Conservation (phyloP, 352 stramenopile species). For the Phytophthora idaei region DNA sequence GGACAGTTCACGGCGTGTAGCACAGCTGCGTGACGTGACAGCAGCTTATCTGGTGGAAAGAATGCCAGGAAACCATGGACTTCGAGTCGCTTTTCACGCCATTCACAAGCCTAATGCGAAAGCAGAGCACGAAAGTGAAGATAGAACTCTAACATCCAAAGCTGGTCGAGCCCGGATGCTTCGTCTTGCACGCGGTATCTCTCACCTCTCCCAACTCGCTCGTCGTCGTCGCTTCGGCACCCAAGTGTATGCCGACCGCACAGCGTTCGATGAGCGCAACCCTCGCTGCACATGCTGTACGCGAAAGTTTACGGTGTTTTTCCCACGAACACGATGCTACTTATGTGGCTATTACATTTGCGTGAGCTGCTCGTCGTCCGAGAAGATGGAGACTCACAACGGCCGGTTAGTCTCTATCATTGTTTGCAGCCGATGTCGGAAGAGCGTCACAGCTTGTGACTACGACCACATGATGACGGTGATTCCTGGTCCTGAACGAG, state of each 20-base stretch:
- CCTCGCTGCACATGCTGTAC: conserved; percentile 40
- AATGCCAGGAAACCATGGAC: conserved; percentile 22
- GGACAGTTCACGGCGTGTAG: conserved; percentile 28
- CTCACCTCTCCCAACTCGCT: conserved; percentile 26
- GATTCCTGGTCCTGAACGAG: conserved; percentile 12
- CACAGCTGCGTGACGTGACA: conserved; percentile 40
- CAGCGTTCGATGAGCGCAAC: conserved; percentile 32
- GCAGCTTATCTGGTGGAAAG: conserved; percentile 38
- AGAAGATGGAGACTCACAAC: conserved; percentile 38
- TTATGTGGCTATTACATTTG: conserved; percentile 39
- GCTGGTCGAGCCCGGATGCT: conserved; percentile 17
- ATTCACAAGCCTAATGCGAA: conserved; percentile 5
- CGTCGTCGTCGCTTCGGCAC: conserved; percentile 31
- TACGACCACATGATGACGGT: conserved; percentile 33
- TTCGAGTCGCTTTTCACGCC: conserved; percentile 49
- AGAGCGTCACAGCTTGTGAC: conserved; percentile 29
- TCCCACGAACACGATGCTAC: conserved; percentile 26
- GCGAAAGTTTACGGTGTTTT: conserved; percentile 12
- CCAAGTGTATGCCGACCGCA: conserved; percentile 33
- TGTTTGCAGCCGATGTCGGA: conserved; percentile 30
- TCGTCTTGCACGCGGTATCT: conserved; percentile 22
- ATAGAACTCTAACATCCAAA: conserved; percentile 4
- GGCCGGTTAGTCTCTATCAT: conserved; percentile 29
- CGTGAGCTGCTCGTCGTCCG: conserved; percentile 18
- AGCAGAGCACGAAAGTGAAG: neutral